Percentiles rank a stretch among this genome's conserved stretches.
These are phyloP conservation scores for Paramecium tetraurelia DNA, from an alignment of 73 alveolate species.

Conservation along the genomic window DNA sequence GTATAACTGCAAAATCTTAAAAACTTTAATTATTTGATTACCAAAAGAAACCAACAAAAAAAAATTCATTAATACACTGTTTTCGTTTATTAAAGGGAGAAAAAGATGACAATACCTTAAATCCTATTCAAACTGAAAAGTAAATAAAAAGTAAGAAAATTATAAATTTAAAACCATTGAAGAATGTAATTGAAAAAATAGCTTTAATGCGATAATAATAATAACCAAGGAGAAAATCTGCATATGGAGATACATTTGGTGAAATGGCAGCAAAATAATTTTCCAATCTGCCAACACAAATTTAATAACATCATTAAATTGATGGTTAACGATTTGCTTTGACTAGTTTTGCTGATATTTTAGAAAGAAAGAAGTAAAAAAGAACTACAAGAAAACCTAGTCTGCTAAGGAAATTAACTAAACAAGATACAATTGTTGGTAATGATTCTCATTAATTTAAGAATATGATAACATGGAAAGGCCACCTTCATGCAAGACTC, in stretches of 20 bases:
- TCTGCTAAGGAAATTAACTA: background rate
- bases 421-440: background rate
- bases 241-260: background rate
- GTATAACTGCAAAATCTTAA: background rate
- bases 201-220: background rate
- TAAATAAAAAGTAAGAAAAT: background rate
- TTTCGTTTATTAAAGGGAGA: background rate
- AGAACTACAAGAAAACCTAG: background rate
- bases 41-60: background rate
- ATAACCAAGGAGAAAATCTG: background rate
- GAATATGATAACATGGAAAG: slow-evolving; percentile 1
- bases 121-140: background rate
- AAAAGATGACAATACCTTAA: background rate
- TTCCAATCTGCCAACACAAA: background rate
- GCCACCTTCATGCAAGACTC: background rate
- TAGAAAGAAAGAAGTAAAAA: background rate
- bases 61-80: background rate
- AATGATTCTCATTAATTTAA: background rate
- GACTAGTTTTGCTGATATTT: background rate
- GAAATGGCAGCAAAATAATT: background rate
- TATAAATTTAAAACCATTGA: background rate
- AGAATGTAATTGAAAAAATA: background rate
- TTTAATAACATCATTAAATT: background rate
- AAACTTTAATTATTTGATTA: background rate
- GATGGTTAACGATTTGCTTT: background rate